phyloP scores from a whole-genome alignment of 768 basidiomycete species.

The Rossbeevera mucosa region DNA sequence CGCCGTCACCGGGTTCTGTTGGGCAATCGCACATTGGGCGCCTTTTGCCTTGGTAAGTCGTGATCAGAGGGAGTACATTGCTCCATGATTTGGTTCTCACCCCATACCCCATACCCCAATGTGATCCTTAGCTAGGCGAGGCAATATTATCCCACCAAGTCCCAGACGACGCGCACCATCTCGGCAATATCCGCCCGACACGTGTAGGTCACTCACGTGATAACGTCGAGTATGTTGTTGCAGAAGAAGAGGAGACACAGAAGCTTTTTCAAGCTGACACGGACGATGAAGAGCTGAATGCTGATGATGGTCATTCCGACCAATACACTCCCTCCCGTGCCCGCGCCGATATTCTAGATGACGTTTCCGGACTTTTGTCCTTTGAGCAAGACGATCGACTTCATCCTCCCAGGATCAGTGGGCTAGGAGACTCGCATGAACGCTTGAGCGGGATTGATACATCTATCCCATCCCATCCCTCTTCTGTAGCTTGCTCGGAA shows the following conservation, averaged over 20 bases:
- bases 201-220: slow-evolving; percentile 5
- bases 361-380: slow-evolving; percentile 5
- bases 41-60: slow-evolving; percentile 78
- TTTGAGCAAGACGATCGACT: slow-evolving; percentile 7
- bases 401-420: slow-evolving; percentile 16
- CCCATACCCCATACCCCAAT: slow-evolving; percentile 18
- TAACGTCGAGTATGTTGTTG: slow-evolving; percentile 15
- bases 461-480: slow-evolving; percentile 10
- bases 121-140: slow-evolving; percentile 62
- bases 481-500: slow-evolving; percentile 11
- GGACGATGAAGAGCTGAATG: slow-evolving; percentile 21
- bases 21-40: slow-evolving; percentile 90
- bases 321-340: too few species aligned
- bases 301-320: not conserved
- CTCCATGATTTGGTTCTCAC: slow-evolving; percentile 6
- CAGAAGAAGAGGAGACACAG: slow-evolving; percentile 28
- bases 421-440: slow-evolving; percentile 39
- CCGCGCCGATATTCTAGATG: not conserved
- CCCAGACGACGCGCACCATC: slow-evolving; percentile 32
- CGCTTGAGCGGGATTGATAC: slow-evolving; percentile 48
- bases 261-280: slow-evolving; percentile 18
- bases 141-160: slow-evolving; percentile 71
- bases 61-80: not conserved
- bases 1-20: slow-evolving; percentile 81
- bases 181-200: slow-evolving; percentile 34